Conservation (phyloP, 2,329 filamentous ascomycete genomes). For the Botrytis hyacinthi region DNA sequence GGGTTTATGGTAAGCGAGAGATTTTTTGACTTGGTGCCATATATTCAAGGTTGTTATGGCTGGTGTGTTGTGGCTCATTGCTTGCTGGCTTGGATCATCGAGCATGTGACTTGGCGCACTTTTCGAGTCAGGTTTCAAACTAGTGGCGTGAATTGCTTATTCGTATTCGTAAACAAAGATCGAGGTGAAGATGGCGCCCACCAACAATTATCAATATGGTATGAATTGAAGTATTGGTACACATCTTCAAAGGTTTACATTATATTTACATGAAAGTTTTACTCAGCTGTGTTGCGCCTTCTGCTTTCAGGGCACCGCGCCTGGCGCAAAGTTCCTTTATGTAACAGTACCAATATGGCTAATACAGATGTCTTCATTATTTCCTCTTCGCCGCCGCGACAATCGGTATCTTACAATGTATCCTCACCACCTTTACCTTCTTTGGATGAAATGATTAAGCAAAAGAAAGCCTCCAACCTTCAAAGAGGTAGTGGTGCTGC, state of each 20-base stretch:
- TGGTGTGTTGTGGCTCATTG: neutral
- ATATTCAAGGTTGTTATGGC: neutral
- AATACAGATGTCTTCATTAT: slow-evolving; percentile 38
- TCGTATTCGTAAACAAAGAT: slow-evolving; percentile 12
- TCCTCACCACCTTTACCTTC: slow-evolving; percentile 46
- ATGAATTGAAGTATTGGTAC: neutral
- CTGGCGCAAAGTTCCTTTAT: slow-evolving; percentile 27
- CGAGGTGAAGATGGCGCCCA: neutral
- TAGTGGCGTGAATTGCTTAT: neutral
- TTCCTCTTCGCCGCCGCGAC: slow-evolving; percentile 29
- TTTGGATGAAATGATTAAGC: slow-evolving; percentile 47
- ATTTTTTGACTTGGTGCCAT: slow-evolving; percentile 12
- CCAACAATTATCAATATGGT: neutral
- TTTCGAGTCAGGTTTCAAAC: slow-evolving; percentile 13
- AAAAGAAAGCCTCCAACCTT: slow-evolving; percentile 38
- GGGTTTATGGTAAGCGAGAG: slow-evolving; percentile 21
- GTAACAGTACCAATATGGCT: slow-evolving; percentile 39
- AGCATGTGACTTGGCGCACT: slow-evolving; percentile 18
- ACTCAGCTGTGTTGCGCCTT: slow-evolving; percentile 32
- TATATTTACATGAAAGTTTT: slow-evolving; percentile 21
- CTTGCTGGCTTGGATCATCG: neutral
- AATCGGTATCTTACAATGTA: slow-evolving; percentile 28
- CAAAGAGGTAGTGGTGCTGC: slow-evolving; percentile 42
- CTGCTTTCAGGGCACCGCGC: slow-evolving; percentile 27
- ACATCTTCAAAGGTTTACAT: neutral